Evolutionary conservation across 2,329 filamentous ascomycete species (phyloP).

Genomic region (Fusarium sororula): DNA sequence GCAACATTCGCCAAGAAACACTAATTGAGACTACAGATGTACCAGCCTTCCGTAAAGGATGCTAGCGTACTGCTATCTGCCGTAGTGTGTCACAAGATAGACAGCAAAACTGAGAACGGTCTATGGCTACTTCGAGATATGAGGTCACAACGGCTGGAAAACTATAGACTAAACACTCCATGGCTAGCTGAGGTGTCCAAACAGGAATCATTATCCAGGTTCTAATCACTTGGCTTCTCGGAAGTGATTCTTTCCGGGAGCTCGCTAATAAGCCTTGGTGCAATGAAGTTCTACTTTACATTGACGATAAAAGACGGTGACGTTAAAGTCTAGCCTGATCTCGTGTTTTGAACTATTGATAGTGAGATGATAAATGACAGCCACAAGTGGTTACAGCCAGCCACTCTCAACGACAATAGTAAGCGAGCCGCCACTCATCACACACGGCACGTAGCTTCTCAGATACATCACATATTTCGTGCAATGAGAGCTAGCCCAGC

Average conservation of each 20-base stretch:
- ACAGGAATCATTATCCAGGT: not conserved
- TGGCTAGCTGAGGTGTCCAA: fast-evolving
- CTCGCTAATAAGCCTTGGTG: no score
- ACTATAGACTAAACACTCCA: fast-evolving
- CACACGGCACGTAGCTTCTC: not conserved
- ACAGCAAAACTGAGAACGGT: not conserved
- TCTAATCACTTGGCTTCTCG: not conserved
- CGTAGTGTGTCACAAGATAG: not conserved
- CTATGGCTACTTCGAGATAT: fast-evolving
- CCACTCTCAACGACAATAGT: not conserved
- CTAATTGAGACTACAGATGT: fast-evolving
- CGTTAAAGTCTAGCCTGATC: no score
- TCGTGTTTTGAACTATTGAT: fast-evolving
- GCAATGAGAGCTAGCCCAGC: fast-evolving
- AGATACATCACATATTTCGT: not conserved
- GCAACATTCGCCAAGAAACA: not conserved
- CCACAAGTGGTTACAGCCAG: no score
- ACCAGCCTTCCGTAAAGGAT: no score
- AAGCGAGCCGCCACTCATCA: not conserved
- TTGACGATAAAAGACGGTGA: no score
- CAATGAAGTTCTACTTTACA: no score
- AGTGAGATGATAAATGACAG: not conserved
- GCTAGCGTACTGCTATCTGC: fast-evolving
- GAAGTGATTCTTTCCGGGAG: not conserved
- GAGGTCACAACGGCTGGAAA: not conserved